Conservation (phyloP, 108 stramenopile species). For the Fragilariopsis cylindrus region DNA sequence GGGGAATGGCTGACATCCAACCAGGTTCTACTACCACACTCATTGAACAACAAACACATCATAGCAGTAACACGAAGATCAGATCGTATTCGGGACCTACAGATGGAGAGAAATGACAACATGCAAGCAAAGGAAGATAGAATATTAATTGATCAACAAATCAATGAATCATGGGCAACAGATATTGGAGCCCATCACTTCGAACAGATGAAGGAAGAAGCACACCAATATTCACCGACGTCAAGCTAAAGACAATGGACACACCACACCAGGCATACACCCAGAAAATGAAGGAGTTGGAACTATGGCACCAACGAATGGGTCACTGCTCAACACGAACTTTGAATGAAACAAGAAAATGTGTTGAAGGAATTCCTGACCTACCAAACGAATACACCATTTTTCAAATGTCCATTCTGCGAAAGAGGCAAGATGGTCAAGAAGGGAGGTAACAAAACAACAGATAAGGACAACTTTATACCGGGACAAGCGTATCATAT, state of each 20-base stretch:
- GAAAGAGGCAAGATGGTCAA: not conserved
- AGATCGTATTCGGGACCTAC: no score
- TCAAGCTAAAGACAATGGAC: no score
- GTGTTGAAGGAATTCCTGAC: not conserved
- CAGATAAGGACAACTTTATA: not conserved
- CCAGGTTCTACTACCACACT: not conserved
- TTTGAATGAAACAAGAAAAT: not conserved
- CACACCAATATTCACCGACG: not conserved
- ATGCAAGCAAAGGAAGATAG: no score
- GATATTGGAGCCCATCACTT: not conserved
- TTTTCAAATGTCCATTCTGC: not conserved
- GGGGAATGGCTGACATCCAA: not conserved
- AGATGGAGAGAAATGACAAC: no score
- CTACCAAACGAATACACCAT: not conserved
- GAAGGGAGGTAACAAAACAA: not conserved
- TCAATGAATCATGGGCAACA: not conserved
- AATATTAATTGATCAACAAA: not conserved
- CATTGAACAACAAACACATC: not conserved
- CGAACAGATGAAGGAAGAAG: not conserved
- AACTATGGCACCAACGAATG: not conserved
- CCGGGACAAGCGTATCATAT: slow-evolving; percentile 5
- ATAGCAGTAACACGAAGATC: no score
- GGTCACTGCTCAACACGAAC: not conserved
- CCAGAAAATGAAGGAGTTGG: not conserved
- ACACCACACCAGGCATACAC: not conserved